Evolutionary conservation across 148 eudicot genomes (phyloP).

Genomic region (Persicaria tinctoria): DNA sequence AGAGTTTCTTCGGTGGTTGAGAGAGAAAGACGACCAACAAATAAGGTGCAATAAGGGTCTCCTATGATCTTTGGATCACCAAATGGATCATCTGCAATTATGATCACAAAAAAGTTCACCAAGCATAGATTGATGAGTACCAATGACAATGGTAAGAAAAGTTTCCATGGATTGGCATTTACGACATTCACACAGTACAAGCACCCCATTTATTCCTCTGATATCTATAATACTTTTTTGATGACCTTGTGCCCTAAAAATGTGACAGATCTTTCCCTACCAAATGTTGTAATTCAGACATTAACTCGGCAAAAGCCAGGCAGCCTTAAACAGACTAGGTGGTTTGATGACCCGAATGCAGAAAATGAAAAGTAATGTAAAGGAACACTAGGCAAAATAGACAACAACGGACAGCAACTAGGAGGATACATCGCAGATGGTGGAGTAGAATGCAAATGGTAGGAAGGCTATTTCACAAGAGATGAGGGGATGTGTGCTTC

Average conservation of each 20-base stretch:
- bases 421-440: not conserved
- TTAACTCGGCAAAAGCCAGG: not conserved
- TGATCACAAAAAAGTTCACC: not conserved
- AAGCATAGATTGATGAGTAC: not conserved
- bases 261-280: not conserved
- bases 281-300: not conserved
- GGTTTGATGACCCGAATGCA: not conserved
- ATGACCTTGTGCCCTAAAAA: not conserved
- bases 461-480: no score
- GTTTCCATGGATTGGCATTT: not conserved
- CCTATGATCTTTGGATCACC: conserved; percentile 85
- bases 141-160: not conserved
- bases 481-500: not conserved
- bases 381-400: not conserved
- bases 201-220: not conserved
- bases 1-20: conserved; percentile 70
- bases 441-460: not conserved
- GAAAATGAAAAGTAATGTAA: not conserved
- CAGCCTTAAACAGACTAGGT: not conserved
- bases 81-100: conserved; percentile 73
- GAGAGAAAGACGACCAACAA: conserved; percentile 72
- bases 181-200: not conserved
- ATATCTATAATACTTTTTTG: not conserved
- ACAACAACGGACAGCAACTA: not conserved
- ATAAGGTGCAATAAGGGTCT: conserved; percentile 78